These are phyloP conservation scores for Bifiguratus adelaidae DNA, from an alignment of 192 early-diverging fungal species.

Conservation along the genomic window DNA sequence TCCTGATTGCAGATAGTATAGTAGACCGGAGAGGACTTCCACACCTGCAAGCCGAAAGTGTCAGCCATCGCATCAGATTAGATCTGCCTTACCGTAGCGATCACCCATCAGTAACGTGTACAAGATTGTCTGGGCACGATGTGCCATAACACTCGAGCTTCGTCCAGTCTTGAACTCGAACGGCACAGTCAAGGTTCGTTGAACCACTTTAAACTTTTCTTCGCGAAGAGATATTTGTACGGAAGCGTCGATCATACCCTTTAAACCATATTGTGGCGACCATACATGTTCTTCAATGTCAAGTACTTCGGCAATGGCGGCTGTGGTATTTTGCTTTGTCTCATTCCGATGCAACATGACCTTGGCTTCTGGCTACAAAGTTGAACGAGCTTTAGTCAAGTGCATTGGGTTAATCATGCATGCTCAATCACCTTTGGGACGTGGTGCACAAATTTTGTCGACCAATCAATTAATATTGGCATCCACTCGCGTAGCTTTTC, in stretches of 20 bases:
- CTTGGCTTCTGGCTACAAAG: too few relatives aligned
- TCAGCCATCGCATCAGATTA: too few relatives aligned
- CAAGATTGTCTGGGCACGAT: slow-evolving; percentile 76
- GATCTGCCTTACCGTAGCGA: slow-evolving; percentile 46
- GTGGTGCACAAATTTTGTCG: slow-evolving; percentile 12
- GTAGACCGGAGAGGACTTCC: slow-evolving; percentile 49
- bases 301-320: slow-evolving; percentile 57
- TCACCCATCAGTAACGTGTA: slow-evolving; percentile 84
- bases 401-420: too few relatives aligned
- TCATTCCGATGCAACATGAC: too few relatives aligned
- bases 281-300: slow-evolving; percentile 90
- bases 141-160: slow-evolving; percentile 36
- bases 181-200: slow-evolving; percentile 46
- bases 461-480: slow-evolving; percentile 41
- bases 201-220: slow-evolving; percentile 13
- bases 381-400: too few relatives aligned
- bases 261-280: slow-evolving; percentile 87
- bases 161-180: slow-evolving; percentile 85
- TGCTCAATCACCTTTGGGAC: slow-evolving; percentile 12
- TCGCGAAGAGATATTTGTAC: slow-evolving; percentile 24
- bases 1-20: slow-evolving; percentile 66
- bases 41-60: slow-evolving; percentile 31
- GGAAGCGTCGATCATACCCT: slow-evolving; percentile 85
- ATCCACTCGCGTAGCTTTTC: slow-evolving; percentile 36
- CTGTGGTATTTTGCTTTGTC: neutral